phyloP scores from a whole-genome alignment of 2,329 filamentous ascomycete species.

The Colletotrichum euphorbiae region DNA sequence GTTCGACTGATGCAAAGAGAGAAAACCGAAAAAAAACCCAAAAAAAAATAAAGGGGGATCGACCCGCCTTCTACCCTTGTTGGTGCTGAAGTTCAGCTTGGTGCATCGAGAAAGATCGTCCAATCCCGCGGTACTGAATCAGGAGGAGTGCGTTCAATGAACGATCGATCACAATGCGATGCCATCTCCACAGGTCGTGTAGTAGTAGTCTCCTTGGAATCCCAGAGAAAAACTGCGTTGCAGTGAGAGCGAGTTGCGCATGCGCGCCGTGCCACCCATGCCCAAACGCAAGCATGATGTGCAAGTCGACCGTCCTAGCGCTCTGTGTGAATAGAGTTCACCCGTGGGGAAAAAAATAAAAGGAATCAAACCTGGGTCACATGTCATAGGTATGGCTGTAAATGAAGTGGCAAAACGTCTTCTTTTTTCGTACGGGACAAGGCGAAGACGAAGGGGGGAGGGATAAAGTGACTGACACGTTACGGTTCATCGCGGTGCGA shows the following conservation, averaged over 20 bases:
- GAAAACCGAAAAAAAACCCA: neutral
- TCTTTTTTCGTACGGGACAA: neutral
- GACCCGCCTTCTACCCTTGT: neutral
- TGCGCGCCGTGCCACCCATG: conserved; percentile 37
- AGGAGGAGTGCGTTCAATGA: conserved; percentile 8
- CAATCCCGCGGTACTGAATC: neutral
- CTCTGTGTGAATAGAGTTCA: conserved; percentile 17
- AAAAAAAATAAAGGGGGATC: too few species aligned
- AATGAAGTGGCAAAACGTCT: neutral
- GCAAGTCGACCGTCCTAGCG: conserved; percentile 27
- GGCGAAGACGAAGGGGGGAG: neutral
- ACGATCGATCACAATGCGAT: conserved; percentile 22
- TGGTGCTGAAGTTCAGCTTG: neutral
- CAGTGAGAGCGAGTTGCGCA: neutral
- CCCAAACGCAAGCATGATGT: conserved; percentile 37
- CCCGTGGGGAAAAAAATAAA: conserved; percentile 23
- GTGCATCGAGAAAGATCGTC: neutral
- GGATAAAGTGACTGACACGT: neutral
- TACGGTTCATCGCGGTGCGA: neutral
- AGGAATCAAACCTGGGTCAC: neutral
- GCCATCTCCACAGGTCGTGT: conserved; percentile 16
- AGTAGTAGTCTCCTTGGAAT: neutral
- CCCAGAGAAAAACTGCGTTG: neutral
- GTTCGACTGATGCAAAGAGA: neutral
- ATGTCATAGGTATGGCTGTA: neutral